Base-by-base conservation (phyloP, 2,329 filamentous ascomycete genomes). In the Myriosclerotinia curreyana region DNA sequence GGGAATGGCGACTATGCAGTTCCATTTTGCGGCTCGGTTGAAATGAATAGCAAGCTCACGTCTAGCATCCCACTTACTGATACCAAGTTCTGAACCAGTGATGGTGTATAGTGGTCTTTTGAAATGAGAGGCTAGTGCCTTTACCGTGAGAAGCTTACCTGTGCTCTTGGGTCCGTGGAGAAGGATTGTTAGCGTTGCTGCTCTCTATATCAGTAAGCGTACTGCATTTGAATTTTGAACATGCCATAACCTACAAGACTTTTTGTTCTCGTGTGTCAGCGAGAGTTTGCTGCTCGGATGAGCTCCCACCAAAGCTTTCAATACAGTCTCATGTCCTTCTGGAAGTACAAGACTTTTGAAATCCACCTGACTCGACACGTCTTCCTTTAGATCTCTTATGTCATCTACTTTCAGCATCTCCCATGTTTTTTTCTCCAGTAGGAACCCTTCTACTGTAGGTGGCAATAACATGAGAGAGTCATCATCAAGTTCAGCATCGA, bases 101-200 rank as follows among this genome's bases (percentile, higher is more conserved):
- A 62, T 62, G 1, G 38, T 49, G 4, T 62, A 62, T 8, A 62
- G 2, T 31, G 60, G 51, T 28, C 40, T 34, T 5, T 62, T 50
- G 14, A 62, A 49, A 28, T 62, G 31, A 20, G 31, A 31, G 22
- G 51, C 40, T 11, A 62, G 51, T 7, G 60, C 42, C 31, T 46
- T 38, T 14, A 11, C 42, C 1, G 51, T 56, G 20, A 36, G 51
- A 15, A 14, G 15, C 17, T 56, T 62, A 1, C 51, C 60, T 0
- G 31, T 49, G 42, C 34, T 40, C 31, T 25, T 28, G 0, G 31
- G 51, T n/a, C 60, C 60, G 2, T 62, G 42, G 15, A 56, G 60
- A 20, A 62, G 51, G 25, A 62, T 62, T 25, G 51, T 12, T 8
- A 62, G 42, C 8, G 20, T 31, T 40, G 42, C 40, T 38, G 11